Base-by-base conservation (phyloP, 208 protist species). In the Crithidia brevicula region DNA sequence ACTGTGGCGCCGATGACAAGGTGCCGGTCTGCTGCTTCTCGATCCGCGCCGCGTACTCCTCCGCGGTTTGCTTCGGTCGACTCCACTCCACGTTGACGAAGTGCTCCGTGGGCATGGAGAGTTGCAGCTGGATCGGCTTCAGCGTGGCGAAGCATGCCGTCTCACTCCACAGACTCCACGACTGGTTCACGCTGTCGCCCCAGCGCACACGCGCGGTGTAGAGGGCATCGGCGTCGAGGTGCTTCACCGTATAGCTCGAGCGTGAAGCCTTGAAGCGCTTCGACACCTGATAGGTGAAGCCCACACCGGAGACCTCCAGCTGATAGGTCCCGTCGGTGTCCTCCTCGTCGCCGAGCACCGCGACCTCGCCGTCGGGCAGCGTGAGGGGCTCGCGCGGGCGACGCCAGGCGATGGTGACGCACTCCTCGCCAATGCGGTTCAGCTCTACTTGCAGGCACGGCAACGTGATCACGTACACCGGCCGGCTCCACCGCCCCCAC, bases 401-500 rank as follows among this genome's bases (percentile, higher is more conserved):
- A 15, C 80, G 65, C 91, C 93, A 97, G 18, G 78, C 45, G 51
- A 96, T 64, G 1, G 69, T 63, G 13, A 83, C 91, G 62, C 86
- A 87, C 71, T 93, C 88, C 60, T 97, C 93, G 67, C 87, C 85
- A 63, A 97, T 94, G 49, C 67, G 67, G 33, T 16, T 72, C 25
- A 93, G 72, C 45, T 66, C 61, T 8, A 96, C 61, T 54, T 88
- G 71, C 51, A 97, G 77, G 67, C 89, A 86, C 11, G 89, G 83
- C 31, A 93, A 64, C 36, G 93, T 97, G 58, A 94, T 76, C 6
- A 94, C 59, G 77, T 91, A 88, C 28, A 92, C 64, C 16, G 76
- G 74, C 40, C 69, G 59, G 61, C 86, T 95, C 91, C 93, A 97
- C 34, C 72, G 84, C n/a, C 92, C 89, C 91, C 93, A 96, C 31